Base-by-base conservation (phyloP, 345 rosid genomes). In the Mangifera indica region DNA sequence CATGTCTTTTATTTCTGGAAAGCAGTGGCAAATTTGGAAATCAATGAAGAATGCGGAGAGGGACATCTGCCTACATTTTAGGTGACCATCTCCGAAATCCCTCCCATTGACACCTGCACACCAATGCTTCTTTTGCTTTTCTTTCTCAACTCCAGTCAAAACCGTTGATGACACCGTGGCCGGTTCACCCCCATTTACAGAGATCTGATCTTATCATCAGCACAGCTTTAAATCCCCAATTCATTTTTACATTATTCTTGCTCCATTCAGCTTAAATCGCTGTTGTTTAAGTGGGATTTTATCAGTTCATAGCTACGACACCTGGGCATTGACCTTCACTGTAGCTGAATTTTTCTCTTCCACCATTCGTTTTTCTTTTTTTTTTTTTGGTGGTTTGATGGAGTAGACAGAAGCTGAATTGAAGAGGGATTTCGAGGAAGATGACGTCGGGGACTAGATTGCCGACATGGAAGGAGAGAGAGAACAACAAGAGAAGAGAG, bases 401-500 rank as follows among this genome's bases (percentile, higher is more conserved):
- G 24, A 26, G 42, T 37, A 37, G 42, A 48, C 49, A 17, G 22
- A 42, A 46, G 10, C 10, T 0, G 20, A 60, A 7, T 14, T 14
- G 15, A n/a, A 70, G 42, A 70, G 42, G 26, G 3, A 12, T 17
- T 24, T 3, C 21, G 3, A 14, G 5, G 60, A 64, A 72, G 65
- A 90, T 90, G 93, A 87, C 89, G 76, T 78, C 97, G 37, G 96
- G 96, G 59, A 69, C 92, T 75, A 86, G 96, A 62, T 69, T 86
- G 77, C 98, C 98, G 57, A 86, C 98, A 46, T 87, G 90, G 93
- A 92, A 85, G 77, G 98, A 92, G 63, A 83, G 98, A 76, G 96
- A 92, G 84, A 92, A 88, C 82, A 92, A 92, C 86, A 92, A 85
- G 88, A 82, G 85, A 52, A 83, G 98, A 70, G 98, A 92, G 81